phyloP scores from a whole-genome alignment of 306 rosid species.

The Pyrus pyrifolia region DNA sequence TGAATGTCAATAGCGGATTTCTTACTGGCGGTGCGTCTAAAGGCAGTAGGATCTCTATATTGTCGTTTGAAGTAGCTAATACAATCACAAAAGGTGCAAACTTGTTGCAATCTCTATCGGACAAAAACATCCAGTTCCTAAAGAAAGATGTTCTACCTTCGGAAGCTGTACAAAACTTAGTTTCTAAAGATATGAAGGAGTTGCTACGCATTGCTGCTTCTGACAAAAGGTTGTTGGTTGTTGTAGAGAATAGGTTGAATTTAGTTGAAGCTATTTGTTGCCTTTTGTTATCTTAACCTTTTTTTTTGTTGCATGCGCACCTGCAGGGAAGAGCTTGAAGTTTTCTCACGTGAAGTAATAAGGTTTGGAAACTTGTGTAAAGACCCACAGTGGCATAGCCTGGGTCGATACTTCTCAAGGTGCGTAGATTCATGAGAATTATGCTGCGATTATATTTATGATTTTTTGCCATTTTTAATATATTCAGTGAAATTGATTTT shows the following conservation, averaged over 20 bases:
- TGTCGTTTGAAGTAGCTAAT: conserved; percentile 97
- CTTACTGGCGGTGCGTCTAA: conserved; percentile 40
- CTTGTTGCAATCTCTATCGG: conserved; percentile 66
- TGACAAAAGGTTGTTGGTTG: conserved; percentile 74
- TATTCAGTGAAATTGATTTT: conserved; percentile 21
- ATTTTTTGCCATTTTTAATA: conserved; percentile 11
- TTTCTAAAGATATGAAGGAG: conserved; percentile 64
- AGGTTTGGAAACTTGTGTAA: conserved; percentile 89
- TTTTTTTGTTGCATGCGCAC: conserved; percentile 3
- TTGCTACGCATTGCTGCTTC: conserved; percentile 67
- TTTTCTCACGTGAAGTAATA: conserved; percentile 63
- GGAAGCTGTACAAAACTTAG: conserved; percentile 56
- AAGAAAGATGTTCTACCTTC: conserved; percentile 59
- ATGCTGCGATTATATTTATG: not conserved
- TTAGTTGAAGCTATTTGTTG: not conserved
- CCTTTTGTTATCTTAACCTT: conserved; percentile 5
- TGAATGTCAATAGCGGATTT: conserved; percentile 44
- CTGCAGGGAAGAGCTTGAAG: conserved; percentile 66
- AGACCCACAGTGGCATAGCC: conserved; percentile 87
- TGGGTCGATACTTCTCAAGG: conserved; percentile 69
- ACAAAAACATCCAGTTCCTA: conserved; percentile 63
- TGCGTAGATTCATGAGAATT: conserved; percentile 17
- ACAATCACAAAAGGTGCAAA: conserved; percentile 67
- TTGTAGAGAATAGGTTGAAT: conserved; percentile 14
- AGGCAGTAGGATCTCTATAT: conserved; percentile 57